Evolutionary conservation across 352 stramenopile genomes (phyloP).

Genomic region (Albugo candida): DNA sequence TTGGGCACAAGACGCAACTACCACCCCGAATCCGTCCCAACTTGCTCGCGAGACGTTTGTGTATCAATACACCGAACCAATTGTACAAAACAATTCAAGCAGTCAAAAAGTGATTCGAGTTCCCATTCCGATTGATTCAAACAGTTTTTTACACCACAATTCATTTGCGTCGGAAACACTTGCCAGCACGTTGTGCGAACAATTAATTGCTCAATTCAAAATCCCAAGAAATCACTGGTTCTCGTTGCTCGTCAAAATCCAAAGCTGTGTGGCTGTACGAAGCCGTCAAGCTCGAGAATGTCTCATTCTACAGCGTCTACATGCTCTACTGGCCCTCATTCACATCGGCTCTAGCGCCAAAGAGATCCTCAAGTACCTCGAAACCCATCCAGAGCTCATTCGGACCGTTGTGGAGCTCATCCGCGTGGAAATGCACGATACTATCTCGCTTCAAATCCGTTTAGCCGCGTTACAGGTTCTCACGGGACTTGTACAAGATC

Average conservation of each 20-base stretch:
- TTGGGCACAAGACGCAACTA: neutral
- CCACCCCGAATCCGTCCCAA: neutral
- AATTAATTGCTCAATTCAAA: slow-evolving; percentile 25
- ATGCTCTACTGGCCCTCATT: slow-evolving; percentile 53
- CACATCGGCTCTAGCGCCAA: slow-evolving; percentile 51
- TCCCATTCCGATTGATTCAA: neutral
- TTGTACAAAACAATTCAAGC: slow-evolving; percentile 9
- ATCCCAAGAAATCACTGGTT: slow-evolving; percentile 57
- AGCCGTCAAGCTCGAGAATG: slow-evolving; percentile 20
- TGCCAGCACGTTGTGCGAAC: slow-evolving; percentile 12
- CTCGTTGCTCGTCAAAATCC: slow-evolving; percentile 43
- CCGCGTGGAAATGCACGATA: slow-evolving; percentile 43
- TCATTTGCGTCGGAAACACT: slow-evolving; percentile 1
- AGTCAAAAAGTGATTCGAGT: neutral
- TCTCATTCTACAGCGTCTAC: slow-evolving; percentile 39
- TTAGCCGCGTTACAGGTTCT: slow-evolving; percentile 48
- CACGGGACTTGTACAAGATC: slow-evolving; percentile 61
- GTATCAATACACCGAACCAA: neutral
- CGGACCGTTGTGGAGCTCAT: slow-evolving; percentile 51
- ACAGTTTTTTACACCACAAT: slow-evolving; percentile 12
- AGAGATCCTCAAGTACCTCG: slow-evolving; percentile 61
- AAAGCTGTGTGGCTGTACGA: slow-evolving; percentile 14
- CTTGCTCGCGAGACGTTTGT: slow-evolving; percentile 9
- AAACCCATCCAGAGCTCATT: slow-evolving; percentile 55
- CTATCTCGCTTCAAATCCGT: slow-evolving; percentile 32